These are phyloP conservation scores for Ceratobasidium sp. DNA, from an alignment of 1,284 basidiomycete genomes.

Conservation along the genomic window DNA sequence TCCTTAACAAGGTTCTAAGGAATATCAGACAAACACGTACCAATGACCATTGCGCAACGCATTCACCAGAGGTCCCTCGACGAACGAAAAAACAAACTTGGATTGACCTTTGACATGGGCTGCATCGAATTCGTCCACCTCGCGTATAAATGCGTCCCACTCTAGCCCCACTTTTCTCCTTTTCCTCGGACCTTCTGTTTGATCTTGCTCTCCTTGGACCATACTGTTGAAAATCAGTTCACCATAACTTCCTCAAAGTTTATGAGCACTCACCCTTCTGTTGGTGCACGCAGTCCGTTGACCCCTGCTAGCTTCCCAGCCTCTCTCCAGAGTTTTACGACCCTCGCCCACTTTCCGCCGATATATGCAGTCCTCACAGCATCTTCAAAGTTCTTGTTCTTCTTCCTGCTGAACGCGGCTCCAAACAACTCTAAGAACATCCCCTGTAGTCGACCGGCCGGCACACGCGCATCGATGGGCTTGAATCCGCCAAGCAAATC, in stretches of 20 bases:
- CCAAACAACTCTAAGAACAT: constrained; percentile 86
- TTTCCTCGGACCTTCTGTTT: constrained; percentile 48
- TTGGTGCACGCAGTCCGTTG: background rate
- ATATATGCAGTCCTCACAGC: constrained; percentile 84
- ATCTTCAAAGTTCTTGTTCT: constrained; percentile 88
- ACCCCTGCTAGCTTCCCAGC: constrained; percentile 63
- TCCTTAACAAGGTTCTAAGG: background rate
- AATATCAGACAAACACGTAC: constrained; percentile 57
- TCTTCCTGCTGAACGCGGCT: constrained; percentile 86
- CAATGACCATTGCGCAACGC: constrained; percentile 91
- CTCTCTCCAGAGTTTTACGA: constrained; percentile 86
- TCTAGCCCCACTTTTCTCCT: constrained; percentile 51
- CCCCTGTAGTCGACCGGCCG: constrained; percentile 77
- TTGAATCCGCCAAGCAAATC: constrained; percentile 97
- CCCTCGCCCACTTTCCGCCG: constrained; percentile 86
- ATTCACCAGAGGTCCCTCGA: constrained; percentile 95
- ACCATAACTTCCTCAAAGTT: constrained; percentile 35
- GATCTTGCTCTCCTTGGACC: constrained; percentile 62
- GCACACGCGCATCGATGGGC: constrained; percentile 85
- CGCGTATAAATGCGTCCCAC: constrained; percentile 79
- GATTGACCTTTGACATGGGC: constrained; percentile 85
- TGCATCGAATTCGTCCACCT: constrained; percentile 82
- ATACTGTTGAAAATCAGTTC: constrained; percentile 44
- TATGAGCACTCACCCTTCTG: constrained; percentile 45
- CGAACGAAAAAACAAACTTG: constrained; percentile 92